Evolutionary conservation across 192 early-diverging fungal genomes (phyloP).

Genomic region (Piromyces sp.): DNA sequence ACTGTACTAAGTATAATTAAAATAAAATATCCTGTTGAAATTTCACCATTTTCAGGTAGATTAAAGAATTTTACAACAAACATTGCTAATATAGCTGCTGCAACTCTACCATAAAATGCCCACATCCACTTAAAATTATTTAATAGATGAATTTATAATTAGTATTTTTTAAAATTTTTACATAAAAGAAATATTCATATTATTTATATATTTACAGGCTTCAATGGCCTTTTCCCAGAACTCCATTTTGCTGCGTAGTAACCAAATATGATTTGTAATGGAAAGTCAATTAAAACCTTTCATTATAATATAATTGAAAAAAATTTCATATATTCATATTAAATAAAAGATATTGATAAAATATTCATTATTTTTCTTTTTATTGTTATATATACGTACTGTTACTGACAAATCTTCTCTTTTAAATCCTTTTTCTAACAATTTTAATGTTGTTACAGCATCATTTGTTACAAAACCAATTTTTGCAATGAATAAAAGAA

Average conservation of each 20-base stretch:
- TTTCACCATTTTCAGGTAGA: slow-evolving; percentile 37
- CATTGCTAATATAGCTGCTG: slow-evolving; percentile 68
- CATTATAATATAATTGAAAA: no score
- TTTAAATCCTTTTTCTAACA: slow-evolving; percentile 82
- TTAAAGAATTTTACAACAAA: slow-evolving; percentile 56
- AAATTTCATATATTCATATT: no score
- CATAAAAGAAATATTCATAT: no score
- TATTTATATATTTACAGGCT: no score
- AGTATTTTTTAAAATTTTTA: no score
- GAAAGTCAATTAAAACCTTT: slow-evolving; percentile 78
- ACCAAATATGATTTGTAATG: slow-evolving; percentile 89
- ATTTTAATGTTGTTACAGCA: slow-evolving; percentile 79
- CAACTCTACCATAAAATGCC: slow-evolving; percentile 72
- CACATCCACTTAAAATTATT: slow-evolving; percentile 86
- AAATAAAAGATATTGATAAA: no score
- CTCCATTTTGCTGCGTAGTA: slow-evolving; percentile 97
- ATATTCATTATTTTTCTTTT: no score
- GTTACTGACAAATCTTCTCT: slow-evolving; percentile 89
- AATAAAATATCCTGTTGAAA: slow-evolving; percentile 13
- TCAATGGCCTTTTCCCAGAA: slow-evolving; percentile 60
- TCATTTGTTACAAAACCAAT: slow-evolving; percentile 94
- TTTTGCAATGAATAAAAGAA: slow-evolving; percentile 67
- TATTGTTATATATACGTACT: slow-evolving; percentile 5
- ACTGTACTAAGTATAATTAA: neutral
- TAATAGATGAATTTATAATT: no score